Percentiles rank a stretch among this genome's conserved stretches.
phyloP scores from a whole-genome alignment of 2,329 filamentous ascomycete genomes.

The Thielaviopsis populi region DNA sequence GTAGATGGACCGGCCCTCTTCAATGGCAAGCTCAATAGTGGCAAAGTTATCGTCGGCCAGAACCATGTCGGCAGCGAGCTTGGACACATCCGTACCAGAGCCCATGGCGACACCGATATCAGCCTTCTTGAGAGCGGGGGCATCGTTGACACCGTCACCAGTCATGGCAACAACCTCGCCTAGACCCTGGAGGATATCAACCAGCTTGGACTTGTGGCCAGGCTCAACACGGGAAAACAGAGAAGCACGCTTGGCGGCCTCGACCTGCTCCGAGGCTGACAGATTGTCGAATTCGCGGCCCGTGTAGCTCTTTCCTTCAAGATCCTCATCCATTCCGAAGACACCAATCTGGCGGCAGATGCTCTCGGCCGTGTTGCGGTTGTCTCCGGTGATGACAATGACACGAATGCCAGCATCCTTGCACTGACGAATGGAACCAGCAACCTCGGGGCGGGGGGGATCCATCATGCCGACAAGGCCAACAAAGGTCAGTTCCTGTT shows the following conservation, averaged over 20 bases:
- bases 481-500: slow-evolving; percentile 87
- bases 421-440: slow-evolving; percentile 73
- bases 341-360: slow-evolving; percentile 96
- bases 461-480: slow-evolving; percentile 95
- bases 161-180: slow-evolving; percentile 98
- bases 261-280: slow-evolving; percentile 60
- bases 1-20: slow-evolving; percentile 96
- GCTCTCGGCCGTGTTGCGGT: slow-evolving; percentile 91
- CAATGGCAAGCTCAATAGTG: slow-evolving; percentile 88
- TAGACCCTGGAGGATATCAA: slow-evolving; percentile 83
- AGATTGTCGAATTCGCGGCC: slow-evolving; percentile 88
- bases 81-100: slow-evolving; percentile 90
- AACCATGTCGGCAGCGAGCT: slow-evolving; percentile 95
- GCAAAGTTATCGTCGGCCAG: slow-evolving; percentile 98
- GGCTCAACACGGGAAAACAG: slow-evolving; percentile 95
- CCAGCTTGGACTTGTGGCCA: slow-evolving; percentile 90
- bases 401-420: slow-evolving; percentile 88
- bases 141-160: slow-evolving; percentile 96
- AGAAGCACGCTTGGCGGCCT: slow-evolving; percentile 71
- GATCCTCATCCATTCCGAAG: slow-evolving; percentile 66
- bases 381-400: slow-evolving; percentile 96
- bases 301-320: slow-evolving; percentile 85
- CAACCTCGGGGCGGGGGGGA: slow-evolving; percentile 84
- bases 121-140: slow-evolving; percentile 92
- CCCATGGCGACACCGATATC: slow-evolving; percentile 99